Evolutionary conservation across 2,329 filamentous ascomycete species (phyloP).

Genomic region (Sordariomycetes sp.): DNA sequence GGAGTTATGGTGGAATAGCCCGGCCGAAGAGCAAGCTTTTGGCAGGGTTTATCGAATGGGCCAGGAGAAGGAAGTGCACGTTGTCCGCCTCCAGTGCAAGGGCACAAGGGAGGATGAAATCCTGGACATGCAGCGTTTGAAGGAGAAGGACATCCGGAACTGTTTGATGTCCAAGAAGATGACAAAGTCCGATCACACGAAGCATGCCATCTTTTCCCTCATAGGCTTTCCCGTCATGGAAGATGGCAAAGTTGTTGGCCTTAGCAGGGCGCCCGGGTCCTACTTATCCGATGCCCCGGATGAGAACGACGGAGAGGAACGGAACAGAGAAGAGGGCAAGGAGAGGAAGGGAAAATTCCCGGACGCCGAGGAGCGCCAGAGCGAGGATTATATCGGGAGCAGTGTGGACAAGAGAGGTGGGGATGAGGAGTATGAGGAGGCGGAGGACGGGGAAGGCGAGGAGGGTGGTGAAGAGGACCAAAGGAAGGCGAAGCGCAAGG

Average conservation of each 20-base stretch:
- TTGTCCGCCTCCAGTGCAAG: slow-evolving; percentile 44
- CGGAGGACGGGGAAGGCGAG: too few relatives aligned
- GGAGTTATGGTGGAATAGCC: slow-evolving; percentile 52
- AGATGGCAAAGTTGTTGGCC: not conserved
- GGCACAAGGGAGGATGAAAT: slow-evolving; percentile 49
- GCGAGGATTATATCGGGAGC: too few relatives aligned
- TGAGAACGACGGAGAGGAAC: not conserved
- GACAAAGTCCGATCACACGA: not conserved
- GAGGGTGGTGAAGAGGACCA: not conserved
- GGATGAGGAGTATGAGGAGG: not conserved
- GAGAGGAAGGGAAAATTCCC: too few relatives aligned
- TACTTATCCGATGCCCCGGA: not conserved
- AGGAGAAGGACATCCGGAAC: slow-evolving; percentile 32
- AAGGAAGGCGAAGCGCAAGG: too few relatives aligned
- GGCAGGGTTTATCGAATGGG: slow-evolving; percentile 54
- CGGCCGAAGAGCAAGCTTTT: slow-evolving; percentile 51
- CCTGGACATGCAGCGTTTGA: slow-evolving; percentile 41
- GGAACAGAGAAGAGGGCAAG: not conserved
- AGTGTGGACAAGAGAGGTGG: too few relatives aligned
- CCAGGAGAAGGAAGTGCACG: slow-evolving; percentile 47
- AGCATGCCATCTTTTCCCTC: not conserved
- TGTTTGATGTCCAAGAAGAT: slow-evolving; percentile 10
- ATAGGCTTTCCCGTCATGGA: not conserved
- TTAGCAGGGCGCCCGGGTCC: not conserved
- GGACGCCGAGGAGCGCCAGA: too few relatives aligned